phyloP scores from a whole-genome alignment of 768 basidiomycete genomes.

The Suillus subluteus region DNA sequence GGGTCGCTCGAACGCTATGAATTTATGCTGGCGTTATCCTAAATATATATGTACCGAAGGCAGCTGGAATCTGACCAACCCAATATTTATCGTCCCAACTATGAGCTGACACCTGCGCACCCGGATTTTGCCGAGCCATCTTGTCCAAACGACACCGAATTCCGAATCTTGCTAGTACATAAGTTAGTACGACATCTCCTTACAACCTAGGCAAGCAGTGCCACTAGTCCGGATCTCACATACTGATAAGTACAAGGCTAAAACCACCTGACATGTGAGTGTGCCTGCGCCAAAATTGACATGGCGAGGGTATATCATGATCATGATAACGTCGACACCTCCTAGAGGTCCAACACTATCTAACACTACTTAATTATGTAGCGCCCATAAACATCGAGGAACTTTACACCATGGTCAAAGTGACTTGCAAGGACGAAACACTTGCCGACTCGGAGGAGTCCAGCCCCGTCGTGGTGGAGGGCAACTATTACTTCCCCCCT shows the following conservation, averaged over 20 bases:
- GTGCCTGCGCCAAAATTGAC: neutral
- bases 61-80: slow-evolving; percentile 3
- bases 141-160: neutral
- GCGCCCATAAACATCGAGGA: neutral
- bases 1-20: slow-evolving; percentile 28
- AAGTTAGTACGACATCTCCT: neutral
- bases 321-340: neutral
- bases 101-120: neutral
- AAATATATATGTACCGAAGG: neutral
- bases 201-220: neutral
- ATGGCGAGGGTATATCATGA: neutral
- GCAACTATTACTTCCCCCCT: slow-evolving; percentile 77
- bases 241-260: neutral
- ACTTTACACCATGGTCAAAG: slow-evolving; percentile 45
- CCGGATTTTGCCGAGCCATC: slow-evolving; percentile 11
- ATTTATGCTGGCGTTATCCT: slow-evolving; percentile 3
- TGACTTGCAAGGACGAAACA: slow-evolving; percentile 48
- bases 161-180: neutral
- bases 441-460: slow-evolving; percentile 56
- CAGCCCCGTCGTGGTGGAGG: slow-evolving; percentile 60
- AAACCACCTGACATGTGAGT: neutral
- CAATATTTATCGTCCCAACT: neutral
- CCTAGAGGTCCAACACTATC: neutral
- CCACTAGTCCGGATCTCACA: neutral
- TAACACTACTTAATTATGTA: neutral